These are phyloP conservation scores for Chaetomiaceae sp. DNA, from an alignment of 2,329 filamentous ascomycete genomes.

Conservation along the genomic window DNA sequence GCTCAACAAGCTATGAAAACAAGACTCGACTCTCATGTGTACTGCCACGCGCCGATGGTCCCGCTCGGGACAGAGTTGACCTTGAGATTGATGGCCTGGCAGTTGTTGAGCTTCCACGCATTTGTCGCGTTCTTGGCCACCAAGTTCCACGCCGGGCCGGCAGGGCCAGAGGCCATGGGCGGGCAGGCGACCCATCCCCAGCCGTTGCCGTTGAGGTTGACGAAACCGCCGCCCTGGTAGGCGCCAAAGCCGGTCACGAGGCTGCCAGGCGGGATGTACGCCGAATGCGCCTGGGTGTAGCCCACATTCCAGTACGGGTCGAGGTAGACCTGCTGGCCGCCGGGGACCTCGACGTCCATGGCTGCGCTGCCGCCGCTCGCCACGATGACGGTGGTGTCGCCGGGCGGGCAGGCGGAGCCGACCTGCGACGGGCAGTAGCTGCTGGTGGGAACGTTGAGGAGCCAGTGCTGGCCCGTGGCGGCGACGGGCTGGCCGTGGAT, in stretches of 20 bases:
- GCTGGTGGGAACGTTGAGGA: slow-evolving; percentile 26
- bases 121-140: slow-evolving; percentile 25
- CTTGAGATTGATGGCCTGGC: slow-evolving; percentile 27
- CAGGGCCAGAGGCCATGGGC: slow-evolving; percentile 19
- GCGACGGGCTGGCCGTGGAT: slow-evolving; percentile 28
- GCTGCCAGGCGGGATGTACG: slow-evolving; percentile 26
- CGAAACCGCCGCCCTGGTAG: slow-evolving; percentile 29
- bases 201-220: slow-evolving; percentile 29
- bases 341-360: slow-evolving; percentile 30
- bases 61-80: slow-evolving; percentile 21
- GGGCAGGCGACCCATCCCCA: slow-evolving; percentile 30
- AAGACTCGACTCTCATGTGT: no score
- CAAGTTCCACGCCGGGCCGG: slow-evolving; percentile 24
- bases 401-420: slow-evolving; percentile 25
- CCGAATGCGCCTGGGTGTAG: slow-evolving; percentile 32
- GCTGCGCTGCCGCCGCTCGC: slow-evolving; percentile 14
- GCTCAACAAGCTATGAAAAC: no score
- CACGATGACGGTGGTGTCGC: slow-evolving; percentile 25
- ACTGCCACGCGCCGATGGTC: slow-evolving; percentile 28
- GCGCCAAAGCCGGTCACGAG: slow-evolving; percentile 25
- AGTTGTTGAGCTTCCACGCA: slow-evolving; percentile 18
- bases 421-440: slow-evolving; percentile 29
- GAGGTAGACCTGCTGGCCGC: slow-evolving; percentile 30
- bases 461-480: slow-evolving; percentile 24
- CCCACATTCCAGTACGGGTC: slow-evolving; percentile 26